Percentiles rank a stretch among this genome's conserved stretches.
phyloP scores from a whole-genome alignment of 1,284 basidiomycete genomes.

The Clitocybe nebularis region DNA sequence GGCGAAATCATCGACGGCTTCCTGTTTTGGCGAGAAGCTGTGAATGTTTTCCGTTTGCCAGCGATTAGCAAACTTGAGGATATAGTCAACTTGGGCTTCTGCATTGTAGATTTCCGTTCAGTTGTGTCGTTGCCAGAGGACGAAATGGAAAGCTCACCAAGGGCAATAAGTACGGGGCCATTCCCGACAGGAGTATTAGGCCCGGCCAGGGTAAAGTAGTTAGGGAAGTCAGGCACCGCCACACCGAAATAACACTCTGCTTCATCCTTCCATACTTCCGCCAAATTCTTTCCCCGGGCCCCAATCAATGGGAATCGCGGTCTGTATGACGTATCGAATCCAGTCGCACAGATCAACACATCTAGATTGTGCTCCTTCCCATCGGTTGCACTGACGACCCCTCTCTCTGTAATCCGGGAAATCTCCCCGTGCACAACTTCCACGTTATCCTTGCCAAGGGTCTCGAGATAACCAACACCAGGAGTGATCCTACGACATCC shows the following conservation, averaged over 20 bases:
- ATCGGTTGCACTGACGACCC: conserved; percentile 20
- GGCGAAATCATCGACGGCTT: conserved; percentile 28
- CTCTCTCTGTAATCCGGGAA: conserved; percentile 23
- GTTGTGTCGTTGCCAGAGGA: background rate
- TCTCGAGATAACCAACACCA: conserved; percentile 28
- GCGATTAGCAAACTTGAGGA: conserved; percentile 27
- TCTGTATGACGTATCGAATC: conserved; percentile 28
- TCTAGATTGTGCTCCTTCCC: conserved; percentile 26
- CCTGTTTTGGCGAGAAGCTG: conserved; percentile 26
- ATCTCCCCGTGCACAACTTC: conserved; percentile 26
- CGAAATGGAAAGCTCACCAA: conserved; percentile 18
- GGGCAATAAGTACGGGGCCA: conserved; percentile 23
- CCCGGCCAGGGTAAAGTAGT: conserved; percentile 27
- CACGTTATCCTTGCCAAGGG: conserved; percentile 25
- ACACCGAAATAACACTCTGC: conserved; percentile 26
- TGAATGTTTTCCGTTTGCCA: conserved; percentile 32
- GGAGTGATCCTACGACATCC: conserved; percentile 29
- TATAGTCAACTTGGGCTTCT: conserved; percentile 31
- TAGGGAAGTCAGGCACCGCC: conserved; percentile 26
- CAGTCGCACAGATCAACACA: conserved; percentile 31
- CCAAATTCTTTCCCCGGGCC: conserved; percentile 17
- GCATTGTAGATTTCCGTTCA: too few species aligned
- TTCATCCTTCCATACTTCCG: conserved; percentile 27
- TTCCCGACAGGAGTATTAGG: conserved; percentile 32
- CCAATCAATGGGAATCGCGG: conserved; percentile 29